phyloP scores from a whole-genome alignment of 2,329 filamentous ascomycete genomes.

The Sclerotinia subarctica region DNA sequence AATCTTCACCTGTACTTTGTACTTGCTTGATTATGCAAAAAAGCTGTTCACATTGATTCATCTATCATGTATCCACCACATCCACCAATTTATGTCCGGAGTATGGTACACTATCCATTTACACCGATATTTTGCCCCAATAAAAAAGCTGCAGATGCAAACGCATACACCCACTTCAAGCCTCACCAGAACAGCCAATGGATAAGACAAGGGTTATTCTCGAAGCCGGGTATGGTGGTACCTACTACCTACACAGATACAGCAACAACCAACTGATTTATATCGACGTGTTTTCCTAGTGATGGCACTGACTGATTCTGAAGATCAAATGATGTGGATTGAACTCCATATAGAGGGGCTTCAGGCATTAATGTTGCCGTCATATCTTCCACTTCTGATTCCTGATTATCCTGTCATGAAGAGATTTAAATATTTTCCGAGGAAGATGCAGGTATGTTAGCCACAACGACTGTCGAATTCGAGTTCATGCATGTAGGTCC shows the following conservation, averaged over 20 bases:
- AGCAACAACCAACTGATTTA: conserved; percentile 16
- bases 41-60: background rate
- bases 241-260: too few relatives aligned
- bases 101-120: conserved; percentile 16
- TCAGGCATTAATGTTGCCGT: conserved; percentile 4
- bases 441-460: conserved; percentile 1
- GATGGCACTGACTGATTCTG: conserved; percentile 5
- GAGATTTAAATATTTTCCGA: background rate
- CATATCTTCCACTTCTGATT: conserved; percentile 10
- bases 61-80: conserved; percentile 21
- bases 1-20: background rate
- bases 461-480: conserved; percentile 11
- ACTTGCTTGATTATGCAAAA: background rate
- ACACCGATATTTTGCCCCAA: conserved; percentile 23
- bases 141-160: conserved; percentile 22
- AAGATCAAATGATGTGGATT: conserved; percentile 20
- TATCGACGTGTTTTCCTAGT: conserved; percentile 20
- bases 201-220: background rate
- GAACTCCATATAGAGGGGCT: background rate
- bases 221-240: background rate
- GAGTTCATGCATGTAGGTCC: conserved; percentile 22
- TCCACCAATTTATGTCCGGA: background rate
- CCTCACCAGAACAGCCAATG: conserved; percentile 15
- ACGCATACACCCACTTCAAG: conserved; percentile 20
- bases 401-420: conserved; percentile 8